Conservation (phyloP, 257 asterid species). For the Salvia hispanica region DNA sequence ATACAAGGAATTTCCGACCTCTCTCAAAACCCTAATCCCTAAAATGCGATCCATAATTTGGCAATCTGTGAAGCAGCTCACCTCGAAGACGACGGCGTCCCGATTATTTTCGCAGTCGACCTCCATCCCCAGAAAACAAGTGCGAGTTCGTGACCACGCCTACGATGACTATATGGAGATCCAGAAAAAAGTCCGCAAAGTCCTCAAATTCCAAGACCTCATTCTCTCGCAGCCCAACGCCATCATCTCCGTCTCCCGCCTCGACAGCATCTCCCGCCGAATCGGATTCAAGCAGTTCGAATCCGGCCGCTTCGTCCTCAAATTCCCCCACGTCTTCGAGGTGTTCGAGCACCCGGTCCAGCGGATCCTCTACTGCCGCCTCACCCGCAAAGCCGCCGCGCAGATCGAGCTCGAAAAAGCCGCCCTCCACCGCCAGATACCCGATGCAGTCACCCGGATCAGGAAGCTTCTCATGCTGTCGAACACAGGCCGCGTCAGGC, state of each 20-base stretch:
- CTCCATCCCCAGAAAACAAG: conserved; percentile 75
- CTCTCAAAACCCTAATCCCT: conserved; percentile 20
- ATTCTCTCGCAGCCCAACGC: conserved; percentile 62
- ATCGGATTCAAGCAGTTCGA: conserved; percentile 72
- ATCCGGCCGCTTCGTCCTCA: conserved; percentile 74
- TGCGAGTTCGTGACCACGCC: conserved; percentile 79
- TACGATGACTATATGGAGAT: conserved; percentile 83
- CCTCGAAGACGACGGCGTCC: conserved; percentile 17
- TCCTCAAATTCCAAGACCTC: conserved; percentile 68
- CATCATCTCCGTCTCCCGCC: conserved; percentile 61
- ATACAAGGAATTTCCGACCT: neutral
- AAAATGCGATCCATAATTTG: conserved; percentile 39
- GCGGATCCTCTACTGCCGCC: conserved; percentile 70
- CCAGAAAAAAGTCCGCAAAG: conserved; percentile 76
- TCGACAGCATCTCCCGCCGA: conserved; percentile 66
- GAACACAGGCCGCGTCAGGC: conserved; percentile 67
- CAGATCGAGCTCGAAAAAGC: conserved; percentile 70
- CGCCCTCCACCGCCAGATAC: conserved; percentile 67
- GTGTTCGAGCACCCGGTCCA: conserved; percentile 94
- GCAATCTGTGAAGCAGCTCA: conserved; percentile 30
- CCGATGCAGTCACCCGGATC: conserved; percentile 59
- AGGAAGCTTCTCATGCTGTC: conserved; percentile 70
- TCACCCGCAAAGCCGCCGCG: conserved; percentile 56
- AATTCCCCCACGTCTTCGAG: conserved; percentile 80
- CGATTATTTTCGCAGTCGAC: conserved; percentile 77